Evolutionary conservation across 495 filamentous ascomycete species (phyloP).

Genomic region (Viridothelium virens): DNA sequence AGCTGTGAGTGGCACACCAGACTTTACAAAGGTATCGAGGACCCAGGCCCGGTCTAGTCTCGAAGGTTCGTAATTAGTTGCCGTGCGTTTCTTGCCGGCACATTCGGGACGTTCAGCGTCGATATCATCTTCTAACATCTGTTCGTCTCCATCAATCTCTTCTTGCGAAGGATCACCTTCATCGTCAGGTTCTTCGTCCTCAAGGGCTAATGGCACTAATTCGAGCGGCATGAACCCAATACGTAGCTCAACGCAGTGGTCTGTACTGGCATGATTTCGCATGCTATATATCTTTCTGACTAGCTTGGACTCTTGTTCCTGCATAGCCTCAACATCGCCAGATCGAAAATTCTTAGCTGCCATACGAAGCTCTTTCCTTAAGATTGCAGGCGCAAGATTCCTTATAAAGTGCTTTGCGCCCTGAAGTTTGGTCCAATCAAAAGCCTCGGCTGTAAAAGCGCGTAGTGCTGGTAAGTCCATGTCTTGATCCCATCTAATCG

Average conservation of each 20-base stretch:
- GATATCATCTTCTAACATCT: slow-evolving; percentile 27
- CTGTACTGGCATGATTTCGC: slow-evolving; percentile 63
- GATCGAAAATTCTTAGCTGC: slow-evolving; percentile 18
- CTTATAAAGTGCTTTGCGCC: slow-evolving; percentile 82
- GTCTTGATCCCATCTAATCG: slow-evolving; percentile 53
- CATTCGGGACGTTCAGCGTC: slow-evolving; percentile 25
- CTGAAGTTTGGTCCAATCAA: slow-evolving; percentile 71
- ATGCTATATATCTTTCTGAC: slow-evolving; percentile 56
- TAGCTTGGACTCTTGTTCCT: slow-evolving; percentile 43
- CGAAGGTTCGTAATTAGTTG: slow-evolving; percentile 59
- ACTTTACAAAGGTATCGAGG: slow-evolving; percentile 58
- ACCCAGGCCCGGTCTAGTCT: slow-evolving; percentile 66
- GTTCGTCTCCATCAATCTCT: slow-evolving; percentile 29
- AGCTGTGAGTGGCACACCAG: slow-evolving; percentile 64
- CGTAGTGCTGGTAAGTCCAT: slow-evolving; percentile 64
- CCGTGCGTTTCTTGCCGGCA: slow-evolving; percentile 47
- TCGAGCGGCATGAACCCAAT: slow-evolving; percentile 67
- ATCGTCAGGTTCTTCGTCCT: slow-evolving; percentile 41
- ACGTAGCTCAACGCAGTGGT: slow-evolving; percentile 66
- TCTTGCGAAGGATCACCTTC: slow-evolving; percentile 34
- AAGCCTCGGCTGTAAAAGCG: slow-evolving; percentile 64
- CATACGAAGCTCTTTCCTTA: slow-evolving; percentile 56
- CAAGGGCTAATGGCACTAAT: slow-evolving; percentile 68
- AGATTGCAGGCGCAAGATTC: slow-evolving; percentile 67
- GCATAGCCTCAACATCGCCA: slow-evolving; percentile 32